Percentiles rank a stretch among this genome's conserved stretches.
These are phyloP conservation scores for Picochlorum sp. DNA, from an alignment of 139 green algal species.

Conservation along the genomic window DNA sequence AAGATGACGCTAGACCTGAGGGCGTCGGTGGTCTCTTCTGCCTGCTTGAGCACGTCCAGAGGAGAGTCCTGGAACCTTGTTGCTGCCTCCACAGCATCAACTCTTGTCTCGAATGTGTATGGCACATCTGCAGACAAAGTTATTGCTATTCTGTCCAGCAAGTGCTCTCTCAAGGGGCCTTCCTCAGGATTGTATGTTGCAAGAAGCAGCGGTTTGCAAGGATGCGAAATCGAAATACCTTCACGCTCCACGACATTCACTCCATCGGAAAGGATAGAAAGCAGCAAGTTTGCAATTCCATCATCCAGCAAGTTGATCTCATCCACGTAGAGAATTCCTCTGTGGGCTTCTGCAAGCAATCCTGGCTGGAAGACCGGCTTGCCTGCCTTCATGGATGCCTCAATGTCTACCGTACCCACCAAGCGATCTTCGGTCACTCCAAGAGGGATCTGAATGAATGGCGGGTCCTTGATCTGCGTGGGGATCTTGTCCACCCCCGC, in stretches of 20 bases:
- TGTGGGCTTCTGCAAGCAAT: slow-evolving; percentile 91
- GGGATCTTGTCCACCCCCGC: slow-evolving; percentile 23
- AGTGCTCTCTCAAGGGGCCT: slow-evolving; percentile 88
- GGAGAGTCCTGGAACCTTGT: slow-evolving; percentile 52
- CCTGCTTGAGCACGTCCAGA: slow-evolving; percentile 48
- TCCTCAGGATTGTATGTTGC: slow-evolving; percentile 98
- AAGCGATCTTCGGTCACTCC: slow-evolving; percentile 97
- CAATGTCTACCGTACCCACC: slow-evolving; percentile 98
- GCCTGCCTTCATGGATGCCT: slow-evolving; percentile 93
- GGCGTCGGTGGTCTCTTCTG: slow-evolving; percentile 76
- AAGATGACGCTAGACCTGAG: slow-evolving; percentile 80
- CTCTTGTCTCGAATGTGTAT: slow-evolving; percentile 63
- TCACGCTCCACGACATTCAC: slow-evolving; percentile 96
- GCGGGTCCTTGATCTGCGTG: slow-evolving; percentile 53
- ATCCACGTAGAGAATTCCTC: slow-evolving; percentile 85
- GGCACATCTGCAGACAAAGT: slow-evolving; percentile 79
- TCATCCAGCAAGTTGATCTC: slow-evolving; percentile 99
- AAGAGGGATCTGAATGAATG: slow-evolving; percentile 96
- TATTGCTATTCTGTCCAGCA: slow-evolving; percentile 96
- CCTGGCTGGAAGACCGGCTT: slow-evolving; percentile 97
- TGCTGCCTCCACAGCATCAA: slow-evolving; percentile 67
- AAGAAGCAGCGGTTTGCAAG: slow-evolving; percentile 91
- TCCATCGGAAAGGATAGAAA: slow-evolving; percentile 89
- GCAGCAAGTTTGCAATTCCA: slow-evolving; percentile 95
- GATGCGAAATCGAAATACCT: slow-evolving; percentile 92